Evolutionary conservation across 148 eudicot genomes (phyloP).

Genomic region (Nyssa sinensis): DNA sequence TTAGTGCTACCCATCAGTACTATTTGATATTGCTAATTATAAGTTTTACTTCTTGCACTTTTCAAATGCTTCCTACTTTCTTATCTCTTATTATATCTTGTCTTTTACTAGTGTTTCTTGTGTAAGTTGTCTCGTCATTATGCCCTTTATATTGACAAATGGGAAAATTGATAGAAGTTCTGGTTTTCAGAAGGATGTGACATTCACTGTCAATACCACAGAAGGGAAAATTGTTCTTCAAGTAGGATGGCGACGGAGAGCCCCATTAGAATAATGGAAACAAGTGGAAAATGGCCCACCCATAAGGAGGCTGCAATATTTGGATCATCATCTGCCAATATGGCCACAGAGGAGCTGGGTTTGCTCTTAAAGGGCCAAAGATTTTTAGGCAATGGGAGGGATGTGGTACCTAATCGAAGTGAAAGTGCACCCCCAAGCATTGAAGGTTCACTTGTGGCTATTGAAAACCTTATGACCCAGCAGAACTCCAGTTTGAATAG

Average conservation of each 20-base stretch:
- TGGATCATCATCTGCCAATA: slow-evolving; percentile 30
- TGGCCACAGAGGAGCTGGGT: slow-evolving; percentile 42
- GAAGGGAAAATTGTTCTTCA: slow-evolving; percentile 11
- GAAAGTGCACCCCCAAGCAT: slow-evolving; percentile 78
- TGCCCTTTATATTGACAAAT: neutral
- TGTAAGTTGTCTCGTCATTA: neutral
- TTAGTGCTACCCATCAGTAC: neutral
- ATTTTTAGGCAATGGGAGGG: slow-evolving; percentile 28
- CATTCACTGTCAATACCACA: slow-evolving; percentile 20
- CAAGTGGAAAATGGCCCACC: slow-evolving; percentile 52
- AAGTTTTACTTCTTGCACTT: slow-evolving; percentile 6
- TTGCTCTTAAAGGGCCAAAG: slow-evolving; percentile 43
- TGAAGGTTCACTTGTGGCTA: slow-evolving; percentile 65
- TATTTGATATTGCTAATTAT: neutral
- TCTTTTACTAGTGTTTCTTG: neutral
- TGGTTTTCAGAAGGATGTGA: slow-evolving; percentile 25
- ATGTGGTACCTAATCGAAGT: slow-evolving; percentile 48
- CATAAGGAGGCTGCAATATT: slow-evolving; percentile 38
- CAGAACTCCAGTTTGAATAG: slow-evolving; percentile 24
- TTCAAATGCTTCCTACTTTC: too few species aligned
- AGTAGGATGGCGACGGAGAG: slow-evolving; percentile 72
- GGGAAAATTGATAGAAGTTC: neutral
- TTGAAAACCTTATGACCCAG: slow-evolving; percentile 35
- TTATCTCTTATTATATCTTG: neutral
- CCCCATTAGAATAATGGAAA: slow-evolving; percentile 56